Evolutionary conservation across 2,329 filamentous ascomycete species (phyloP).

Genomic region (Sordariomycetes sp.): DNA sequence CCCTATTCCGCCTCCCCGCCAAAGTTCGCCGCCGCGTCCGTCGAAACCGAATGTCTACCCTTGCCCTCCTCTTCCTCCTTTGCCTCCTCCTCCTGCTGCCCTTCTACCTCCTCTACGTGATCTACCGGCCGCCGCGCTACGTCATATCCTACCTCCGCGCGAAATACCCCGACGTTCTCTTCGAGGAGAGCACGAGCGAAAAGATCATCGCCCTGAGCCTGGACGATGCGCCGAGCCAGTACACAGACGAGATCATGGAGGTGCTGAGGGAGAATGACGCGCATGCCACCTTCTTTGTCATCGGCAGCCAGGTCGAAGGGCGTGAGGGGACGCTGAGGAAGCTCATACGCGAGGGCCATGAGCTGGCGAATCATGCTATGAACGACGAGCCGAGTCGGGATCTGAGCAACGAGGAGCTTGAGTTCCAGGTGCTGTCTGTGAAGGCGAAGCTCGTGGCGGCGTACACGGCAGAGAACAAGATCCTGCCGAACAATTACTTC

Average conservation of each 20-base stretch:
- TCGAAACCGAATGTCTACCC: conserved; percentile 48
- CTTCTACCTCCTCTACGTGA: conserved; percentile 47
- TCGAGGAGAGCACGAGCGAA: conserved; percentile 49
- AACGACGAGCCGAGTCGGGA: conserved; percentile 66
- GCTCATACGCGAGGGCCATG: conserved; percentile 53
- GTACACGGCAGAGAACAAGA: conserved; percentile 36
- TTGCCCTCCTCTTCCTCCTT: conserved; percentile 30
- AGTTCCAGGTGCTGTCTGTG: conserved; percentile 55
- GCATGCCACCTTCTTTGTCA: conserved; percentile 80
- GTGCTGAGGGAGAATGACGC: conserved; percentile 58
- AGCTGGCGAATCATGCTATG: conserved; percentile 85
- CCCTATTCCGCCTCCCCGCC: conserved; percentile 44
- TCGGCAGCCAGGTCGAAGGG: conserved; percentile 63
- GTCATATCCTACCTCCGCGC: conserved; percentile 62
- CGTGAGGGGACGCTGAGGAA: conserved; percentile 44
- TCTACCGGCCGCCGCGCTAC: conserved; percentile 73
- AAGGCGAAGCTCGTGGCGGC: conserved; percentile 49
- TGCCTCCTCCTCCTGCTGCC: conserved; percentile 25
- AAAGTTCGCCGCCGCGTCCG: conserved; percentile 48
- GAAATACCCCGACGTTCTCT: conserved; percentile 72
- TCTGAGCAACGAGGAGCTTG: conserved; percentile 50
- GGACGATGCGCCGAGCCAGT: conserved; percentile 71
- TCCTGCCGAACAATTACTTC: conserved; percentile 57
- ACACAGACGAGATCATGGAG: conserved; percentile 62
- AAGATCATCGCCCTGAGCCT: conserved; percentile 76